Evolutionary conservation across 345 rosid species (phyloP).

Genomic region (Rhodamnia rubescens): DNA sequence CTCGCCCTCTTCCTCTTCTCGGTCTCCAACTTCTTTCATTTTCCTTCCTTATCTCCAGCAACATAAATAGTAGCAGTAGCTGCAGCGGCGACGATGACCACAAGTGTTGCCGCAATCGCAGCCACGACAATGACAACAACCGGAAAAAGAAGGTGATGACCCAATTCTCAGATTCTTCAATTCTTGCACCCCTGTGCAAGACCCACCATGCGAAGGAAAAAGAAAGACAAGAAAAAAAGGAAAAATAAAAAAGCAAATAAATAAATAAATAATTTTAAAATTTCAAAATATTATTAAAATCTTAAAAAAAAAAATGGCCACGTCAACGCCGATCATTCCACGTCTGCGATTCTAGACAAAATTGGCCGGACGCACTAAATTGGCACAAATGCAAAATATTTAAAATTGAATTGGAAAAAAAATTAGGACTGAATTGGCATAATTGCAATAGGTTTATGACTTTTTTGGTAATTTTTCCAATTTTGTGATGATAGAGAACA

Average conservation of each 20-base stretch:
- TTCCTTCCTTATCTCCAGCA: constrained; percentile 49
- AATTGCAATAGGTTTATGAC: no score
- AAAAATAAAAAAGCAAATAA: no score
- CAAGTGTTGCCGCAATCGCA: not conserved
- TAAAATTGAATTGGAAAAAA: no score
- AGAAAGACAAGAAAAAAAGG: not conserved
- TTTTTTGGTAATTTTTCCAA: no score
- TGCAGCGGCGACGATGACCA: not conserved
- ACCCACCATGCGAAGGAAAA: constrained; percentile 34
- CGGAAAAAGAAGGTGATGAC: constrained; percentile 24
- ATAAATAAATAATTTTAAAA: not conserved
- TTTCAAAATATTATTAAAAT: not conserved
- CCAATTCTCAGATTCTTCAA: constrained; percentile 63
- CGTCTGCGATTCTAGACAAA: no score
- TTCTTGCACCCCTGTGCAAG: constrained; percentile 29
- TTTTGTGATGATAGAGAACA: no score
- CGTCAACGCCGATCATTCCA: no score
- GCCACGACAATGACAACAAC: not conserved
- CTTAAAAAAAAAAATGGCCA: no score
- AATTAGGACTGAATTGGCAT: no score
- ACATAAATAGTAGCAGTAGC: not conserved
- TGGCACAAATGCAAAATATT: no score
- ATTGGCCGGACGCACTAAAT: no score
- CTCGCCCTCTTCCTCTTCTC: constrained; percentile 12
- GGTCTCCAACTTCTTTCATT: constrained; percentile 12